Base-by-base conservation (phyloP, 805 yeast species). In the Nakazawaea peltata region DNA sequence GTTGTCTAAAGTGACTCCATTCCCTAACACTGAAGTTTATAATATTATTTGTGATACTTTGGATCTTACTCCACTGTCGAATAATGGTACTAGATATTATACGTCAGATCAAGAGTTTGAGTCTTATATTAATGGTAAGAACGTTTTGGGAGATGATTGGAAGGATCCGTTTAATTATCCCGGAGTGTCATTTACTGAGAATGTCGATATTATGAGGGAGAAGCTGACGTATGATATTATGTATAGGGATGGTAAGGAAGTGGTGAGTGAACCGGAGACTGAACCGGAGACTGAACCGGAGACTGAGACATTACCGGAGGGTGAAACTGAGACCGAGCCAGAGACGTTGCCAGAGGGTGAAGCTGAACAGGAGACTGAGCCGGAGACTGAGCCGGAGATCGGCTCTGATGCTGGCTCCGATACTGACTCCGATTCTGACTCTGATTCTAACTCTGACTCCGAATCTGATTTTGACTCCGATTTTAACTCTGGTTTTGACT, bases 11-110 rank as follows among this genome's bases (percentile, higher is more conserved):
- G 59, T 74, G 16, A 53, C 59, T 42, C 95, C 95, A 4, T 81
- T 88, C 47, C 58, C 66, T 9, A 90, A 86, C 52, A 62, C 70
- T 11, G 83, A 86, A 41, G 66, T 88, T 4, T 88, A 85, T 56
- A 74, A 79, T 44, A 65, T 88, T 17, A 40, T 88, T 2, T 81
- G 95, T 56, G 81, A 81, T 12, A 63, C 81, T 1, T 56, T 83
- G 37, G 49, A 52, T 19, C 30, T 72, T 21, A 59, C 58, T 19
- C 80, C 86, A 0, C 61, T 77, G 6, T 54, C 67, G 1, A 81
- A 78, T 45, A 81, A 81, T 45, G 90, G 90, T 1, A 53, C 74
- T 0, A 46, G 1, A 30, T 10, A n/a, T 17, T n/a, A n/a, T n/a
- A n/a, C n/a, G n/a, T n/a, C n/a, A n/a, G 15, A 23, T 7, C 45